Evolutionary conservation across 495 filamentous ascomycete species (phyloP).

Genomic region (Talaromyces stipitatus): DNA sequence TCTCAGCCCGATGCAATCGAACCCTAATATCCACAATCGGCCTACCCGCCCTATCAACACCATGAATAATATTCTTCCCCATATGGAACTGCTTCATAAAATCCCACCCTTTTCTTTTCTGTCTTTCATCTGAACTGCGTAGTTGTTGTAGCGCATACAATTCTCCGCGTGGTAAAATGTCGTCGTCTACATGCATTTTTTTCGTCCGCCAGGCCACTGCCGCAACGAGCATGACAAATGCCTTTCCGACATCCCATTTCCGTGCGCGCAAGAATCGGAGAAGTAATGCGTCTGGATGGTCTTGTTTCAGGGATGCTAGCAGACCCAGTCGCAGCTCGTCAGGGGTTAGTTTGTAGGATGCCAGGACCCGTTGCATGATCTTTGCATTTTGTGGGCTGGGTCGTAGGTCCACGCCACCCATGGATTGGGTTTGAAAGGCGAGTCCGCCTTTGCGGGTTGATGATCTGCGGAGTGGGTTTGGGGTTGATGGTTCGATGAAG

Average conservation of each 20-base stretch:
- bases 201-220: constrained; percentile 81
- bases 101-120: constrained; percentile 61
- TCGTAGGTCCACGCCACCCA: constrained; percentile 13
- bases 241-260: constrained; percentile 90
- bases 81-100: constrained; percentile 79
- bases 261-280: constrained; percentile 84
- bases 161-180: constrained; percentile 74
- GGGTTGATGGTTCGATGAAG: neutral
- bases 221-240: constrained; percentile 82
- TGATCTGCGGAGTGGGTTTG: neutral
- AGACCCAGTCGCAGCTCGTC: constrained; percentile 67
- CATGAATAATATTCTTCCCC: constrained; percentile 89
- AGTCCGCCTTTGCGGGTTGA: constrained; percentile 3
- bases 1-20: constrained; percentile 71
- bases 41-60: constrained; percentile 69
- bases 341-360: constrained; percentile 57
- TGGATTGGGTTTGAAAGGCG: constrained; percentile 13
- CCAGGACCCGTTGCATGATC: constrained; percentile 61
- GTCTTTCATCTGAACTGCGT: constrained; percentile 37
- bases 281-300: constrained; percentile 84
- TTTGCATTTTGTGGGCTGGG: constrained; percentile 46
- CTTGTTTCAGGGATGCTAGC: constrained; percentile 83
- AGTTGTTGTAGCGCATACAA: constrained; percentile 50
- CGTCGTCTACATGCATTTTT: constrained; percentile 75
- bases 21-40: constrained; percentile 80